Base-by-base conservation (phyloP, 1,284 basidiomycete genomes). In the Microbotryum lychnidis-dioicae region DNA sequence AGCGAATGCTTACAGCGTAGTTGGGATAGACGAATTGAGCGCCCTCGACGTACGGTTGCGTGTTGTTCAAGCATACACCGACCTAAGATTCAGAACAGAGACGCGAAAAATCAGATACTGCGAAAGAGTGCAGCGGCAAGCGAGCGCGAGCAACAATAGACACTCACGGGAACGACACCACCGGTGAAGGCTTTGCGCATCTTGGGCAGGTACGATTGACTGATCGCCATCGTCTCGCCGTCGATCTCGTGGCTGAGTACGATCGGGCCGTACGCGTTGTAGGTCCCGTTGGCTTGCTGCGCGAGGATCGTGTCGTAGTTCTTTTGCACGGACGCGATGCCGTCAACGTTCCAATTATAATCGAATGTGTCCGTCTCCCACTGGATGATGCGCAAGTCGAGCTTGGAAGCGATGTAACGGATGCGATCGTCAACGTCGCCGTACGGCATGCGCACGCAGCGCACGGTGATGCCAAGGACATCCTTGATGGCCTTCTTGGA, bases 401-500 rank as follows among this genome's bases (percentile, higher is more conserved):
- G 73, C 14, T 67, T 72, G 6, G 71, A 54, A 18, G 80, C 80
- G 62, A 82, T 80, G 57, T 74, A 72, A 27, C 81, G 76, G 50
- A 82, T 77, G 25, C 81, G 76, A 71, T 81, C 79, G 70, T 82
- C 81, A 33, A 80, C 74, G 60, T 78, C 77, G 21, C 77, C 56
- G 54, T 58, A 80, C 5, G 79, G 78, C 42, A 78, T 76, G 53
- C 76, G 69, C 72, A 72, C 65, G 57, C 61, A 63, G 18, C 59
- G 54, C 0, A 64, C 64, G 0, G 80, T 80, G 21, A 81, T 76
- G 50, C 80, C 80, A 6, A 78, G 70, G 56, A 81, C 68, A 33
- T 75, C 73, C 70, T 80, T 78, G 76, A 81, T 80, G 50, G 73
- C 73, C 66, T 79, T 74, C 58, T 75, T 75, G 29, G 79, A 78